Evolutionary conservation across 108 stramenopile species (phyloP).

Genomic region (Schizochytrium sp.): DNA sequence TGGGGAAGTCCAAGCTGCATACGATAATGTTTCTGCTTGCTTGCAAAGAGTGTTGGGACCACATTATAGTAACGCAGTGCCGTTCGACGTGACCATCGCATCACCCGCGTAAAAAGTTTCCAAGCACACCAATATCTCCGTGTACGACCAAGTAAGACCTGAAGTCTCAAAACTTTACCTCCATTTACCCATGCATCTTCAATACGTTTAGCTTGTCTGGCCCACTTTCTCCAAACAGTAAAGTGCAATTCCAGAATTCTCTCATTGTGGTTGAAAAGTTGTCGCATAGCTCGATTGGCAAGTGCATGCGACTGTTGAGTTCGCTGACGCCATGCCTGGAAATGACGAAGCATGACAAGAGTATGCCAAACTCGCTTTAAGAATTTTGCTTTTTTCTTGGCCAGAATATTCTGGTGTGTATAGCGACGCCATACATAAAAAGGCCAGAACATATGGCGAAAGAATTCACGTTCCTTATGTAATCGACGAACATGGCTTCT

Average conservation of each 20-base stretch:
- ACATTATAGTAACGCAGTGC: slow-evolving; percentile 19
- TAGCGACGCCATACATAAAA: slow-evolving; percentile 55
- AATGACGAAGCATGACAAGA: not conserved
- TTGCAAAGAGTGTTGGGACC: not conserved
- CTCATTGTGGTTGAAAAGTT: not conserved
- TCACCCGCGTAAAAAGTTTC: not conserved
- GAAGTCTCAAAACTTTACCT: not conserved
- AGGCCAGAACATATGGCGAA: slow-evolving; percentile 20
- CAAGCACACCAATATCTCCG: slow-evolving; percentile 21
- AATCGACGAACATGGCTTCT: slow-evolving; percentile 34
- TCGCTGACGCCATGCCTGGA: not conserved
- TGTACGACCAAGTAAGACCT: not conserved
- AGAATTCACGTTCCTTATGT: not conserved
- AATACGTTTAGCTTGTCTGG: not conserved
- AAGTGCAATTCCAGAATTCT: not conserved
- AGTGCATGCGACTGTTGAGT: not conserved
- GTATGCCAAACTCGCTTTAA: slow-evolving; percentile 40
- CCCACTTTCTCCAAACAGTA: not conserved
- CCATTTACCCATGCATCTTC: not conserved
- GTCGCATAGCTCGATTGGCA: not conserved
- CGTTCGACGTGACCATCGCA: not conserved
- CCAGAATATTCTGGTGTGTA: not conserved
- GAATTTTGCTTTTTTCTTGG: slow-evolving; percentile 2
- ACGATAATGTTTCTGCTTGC: not conserved
- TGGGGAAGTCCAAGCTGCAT: not conserved